Conservation (phyloP, 495 filamentous ascomycete genomes). For the Lasiosphaeriaceae sp. region DNA sequence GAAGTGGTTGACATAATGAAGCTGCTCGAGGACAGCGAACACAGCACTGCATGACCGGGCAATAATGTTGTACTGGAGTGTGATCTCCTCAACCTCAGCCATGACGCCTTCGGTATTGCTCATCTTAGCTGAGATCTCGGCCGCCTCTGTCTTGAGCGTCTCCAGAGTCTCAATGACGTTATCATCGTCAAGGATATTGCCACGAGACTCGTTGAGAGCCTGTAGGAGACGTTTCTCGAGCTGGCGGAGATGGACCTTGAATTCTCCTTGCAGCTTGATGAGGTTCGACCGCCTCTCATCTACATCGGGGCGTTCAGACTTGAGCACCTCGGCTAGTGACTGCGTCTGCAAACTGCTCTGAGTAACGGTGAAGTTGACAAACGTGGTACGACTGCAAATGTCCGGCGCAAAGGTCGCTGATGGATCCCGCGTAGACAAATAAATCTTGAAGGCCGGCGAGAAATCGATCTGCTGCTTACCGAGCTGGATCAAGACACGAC, state of each 20-base stretch:
- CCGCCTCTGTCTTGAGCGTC: slow-evolving; percentile 95
- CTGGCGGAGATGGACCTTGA: slow-evolving; percentile 91
- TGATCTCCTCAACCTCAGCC: slow-evolving; percentile 94
- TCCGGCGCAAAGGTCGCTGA: slow-evolving; percentile 96
- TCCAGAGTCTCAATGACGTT: slow-evolving; percentile 97
- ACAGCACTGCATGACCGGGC: slow-evolving; percentile 93
- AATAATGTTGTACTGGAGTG: slow-evolving; percentile 85
- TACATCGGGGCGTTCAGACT: slow-evolving; percentile 96
- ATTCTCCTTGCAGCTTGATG: slow-evolving; percentile 97
- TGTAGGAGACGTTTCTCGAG: slow-evolving; percentile 94
- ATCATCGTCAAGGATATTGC: slow-evolving; percentile 98
- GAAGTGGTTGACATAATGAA: slow-evolving; percentile 98
- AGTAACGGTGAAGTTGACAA: slow-evolving; percentile 99
- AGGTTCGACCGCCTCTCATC: slow-evolving; percentile 93
- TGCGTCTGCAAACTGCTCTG: slow-evolving; percentile 98
- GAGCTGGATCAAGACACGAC: slow-evolving; percentile 95
- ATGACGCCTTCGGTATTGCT: slow-evolving; percentile 95
- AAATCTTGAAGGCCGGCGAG: slow-evolving; percentile 93
- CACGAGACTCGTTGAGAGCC: slow-evolving; percentile 92
- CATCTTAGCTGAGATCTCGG: slow-evolving; percentile 94
- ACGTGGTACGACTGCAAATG: slow-evolving; percentile 95
- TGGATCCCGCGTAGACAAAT: slow-evolving; percentile 91
- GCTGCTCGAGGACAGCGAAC: slow-evolving; percentile 92
- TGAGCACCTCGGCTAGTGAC: slow-evolving; percentile 92
- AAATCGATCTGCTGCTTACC: slow-evolving; percentile 99